Evolutionary conservation across 2,329 filamentous ascomycete species (phyloP), one percentile per base, ranked within the genome.

Genomic region (Monosporascus sp.): DNA sequence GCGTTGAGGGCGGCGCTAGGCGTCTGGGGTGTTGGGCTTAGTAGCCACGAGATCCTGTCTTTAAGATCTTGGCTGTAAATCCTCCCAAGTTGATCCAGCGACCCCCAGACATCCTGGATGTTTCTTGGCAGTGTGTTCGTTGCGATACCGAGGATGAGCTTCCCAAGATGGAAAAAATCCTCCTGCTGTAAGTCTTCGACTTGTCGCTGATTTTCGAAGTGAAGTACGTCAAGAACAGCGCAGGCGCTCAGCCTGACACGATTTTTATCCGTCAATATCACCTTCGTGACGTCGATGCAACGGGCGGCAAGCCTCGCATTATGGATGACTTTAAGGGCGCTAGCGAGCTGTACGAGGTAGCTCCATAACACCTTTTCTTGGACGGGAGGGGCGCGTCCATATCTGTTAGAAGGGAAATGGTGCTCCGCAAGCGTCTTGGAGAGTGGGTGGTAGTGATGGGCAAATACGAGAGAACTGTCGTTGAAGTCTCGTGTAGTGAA

Each of bases 401-500:
- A 76, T 53, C 74, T 75, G 67, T 52, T 78, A 68, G 69, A 70
- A 22, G 74, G 62, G 57, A 91, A 84, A 64, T 97, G 89, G 62
- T 89, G 83, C 65, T 97, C 93, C 36, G 87, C 83, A 24, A 99
- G 79, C 0, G 93, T 96, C 70, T 94, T 95, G 2, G 93, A 90
- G 20, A 94, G 78, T 1, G 94, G 93, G 64, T 94, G 89, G 65
- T 96, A 99, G 68, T 96, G 90, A 56, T 90, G 94, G 24, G 96
- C 91, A 64, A 99, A 88, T 48, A 99, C 88, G 51, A 99, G 80
- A 3, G 94, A 97, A 70, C 90, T 96, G 68, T 97, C 94, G 51
- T 90, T 90, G 69, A 99, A 99, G 25, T 88, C 89, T 56, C 91
- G 80, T 14, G 90, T 95, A 0, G 94, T 99, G 65, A 99, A 99